These are phyloP conservation scores for Truncatella angustata DNA, from an alignment of 2,329 filamentous ascomycete species.

Conservation along the genomic window DNA sequence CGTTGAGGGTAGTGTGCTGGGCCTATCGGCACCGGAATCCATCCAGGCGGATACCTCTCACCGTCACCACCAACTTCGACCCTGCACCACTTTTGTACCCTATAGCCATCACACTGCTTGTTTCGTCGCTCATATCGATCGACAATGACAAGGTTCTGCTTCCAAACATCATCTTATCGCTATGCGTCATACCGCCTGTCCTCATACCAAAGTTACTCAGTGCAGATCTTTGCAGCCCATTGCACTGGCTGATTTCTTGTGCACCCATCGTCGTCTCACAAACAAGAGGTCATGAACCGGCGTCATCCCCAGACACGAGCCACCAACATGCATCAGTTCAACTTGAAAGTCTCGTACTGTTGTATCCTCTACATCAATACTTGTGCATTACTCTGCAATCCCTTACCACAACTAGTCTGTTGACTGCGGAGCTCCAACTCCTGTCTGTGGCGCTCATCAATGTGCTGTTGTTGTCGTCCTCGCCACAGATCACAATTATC, in stretches of 20 bases:
- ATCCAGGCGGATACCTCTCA: slow-evolving; percentile 39
- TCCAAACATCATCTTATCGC: slow-evolving; percentile 77
- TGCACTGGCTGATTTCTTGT: slow-evolving; percentile 80
- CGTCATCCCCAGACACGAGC: slow-evolving; percentile 20
- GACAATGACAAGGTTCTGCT: slow-evolving; percentile 62
- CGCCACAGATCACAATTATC: slow-evolving; percentile 81
- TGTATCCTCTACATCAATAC: slow-evolving; percentile 83
- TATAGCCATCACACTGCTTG: slow-evolving; percentile 69
- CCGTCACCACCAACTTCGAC: slow-evolving; percentile 77
- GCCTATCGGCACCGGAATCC: slow-evolving; percentile 38
- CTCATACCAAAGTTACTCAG: slow-evolving; percentile 65
- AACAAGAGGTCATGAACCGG: slow-evolving; percentile 16
- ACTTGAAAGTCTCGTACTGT: slow-evolving; percentile 57
- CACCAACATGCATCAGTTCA: slow-evolving; percentile 32
- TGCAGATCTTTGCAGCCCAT: slow-evolving; percentile 55
- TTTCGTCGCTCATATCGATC: slow-evolving; percentile 70
- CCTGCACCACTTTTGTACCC: slow-evolving; percentile 91
- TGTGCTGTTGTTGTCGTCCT: slow-evolving; percentile 71
- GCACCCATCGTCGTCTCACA: slow-evolving; percentile 61
- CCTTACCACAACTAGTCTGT: slow-evolving; percentile 83
- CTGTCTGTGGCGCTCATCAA: slow-evolving; percentile 82
- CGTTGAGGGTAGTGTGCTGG: slow-evolving; percentile 55
- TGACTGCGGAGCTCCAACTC: slow-evolving; percentile 84
- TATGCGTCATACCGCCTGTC: slow-evolving; percentile 72
- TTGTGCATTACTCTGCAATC: slow-evolving; percentile 72